Evolutionary conservation across 305 asterid species (phyloP).

Genomic region (Ajuga reptans): DNA sequence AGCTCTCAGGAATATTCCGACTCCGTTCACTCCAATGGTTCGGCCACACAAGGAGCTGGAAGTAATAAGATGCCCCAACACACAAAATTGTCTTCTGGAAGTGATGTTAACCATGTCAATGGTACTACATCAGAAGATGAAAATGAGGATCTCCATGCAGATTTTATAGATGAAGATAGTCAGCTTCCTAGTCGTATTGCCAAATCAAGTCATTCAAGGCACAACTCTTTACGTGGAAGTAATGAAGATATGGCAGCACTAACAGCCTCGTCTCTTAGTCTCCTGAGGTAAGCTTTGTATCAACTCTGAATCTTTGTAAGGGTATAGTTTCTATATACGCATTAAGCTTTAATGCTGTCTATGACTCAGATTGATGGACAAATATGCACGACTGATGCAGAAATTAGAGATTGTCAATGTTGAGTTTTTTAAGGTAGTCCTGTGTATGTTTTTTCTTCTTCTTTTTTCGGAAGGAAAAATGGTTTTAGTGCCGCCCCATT

Average conservation of each 20-base stretch:
- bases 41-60: constrained; percentile 43
- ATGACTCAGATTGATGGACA: constrained; percentile 80
- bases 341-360: constrained; percentile 31
- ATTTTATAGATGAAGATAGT: constrained; percentile 98
- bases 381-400: constrained; percentile 96
- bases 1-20: constrained; percentile 45
- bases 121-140: constrained; percentile 84
- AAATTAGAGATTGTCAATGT: constrained; percentile 82
- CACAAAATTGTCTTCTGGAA: constrained; percentile 30
- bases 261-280: constrained; percentile 89
- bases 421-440: constrained; percentile 80
- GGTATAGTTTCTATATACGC: constrained; percentile 9
- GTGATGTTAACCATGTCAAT: constrained; percentile 45
- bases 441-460: constrained; percentile 16
- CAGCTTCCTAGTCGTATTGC: constrained; percentile 96
- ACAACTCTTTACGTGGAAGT: constrained; percentile 44
- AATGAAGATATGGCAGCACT: constrained; percentile 62
- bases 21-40: constrained; percentile 43
- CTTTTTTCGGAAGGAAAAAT: neutral
- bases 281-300: constrained; percentile 54
- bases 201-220: constrained; percentile 50
- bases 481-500: constrained; percentile 8
- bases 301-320: constrained; percentile 16
- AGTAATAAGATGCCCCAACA: constrained; percentile 29
- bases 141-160: constrained; percentile 98